A percentile compares a stretch with the other conserved stretches of the same genome.
phyloP scores from a whole-genome alignment of 1,284 basidiomycete species.

The Rhodotorula sp. region DNA sequence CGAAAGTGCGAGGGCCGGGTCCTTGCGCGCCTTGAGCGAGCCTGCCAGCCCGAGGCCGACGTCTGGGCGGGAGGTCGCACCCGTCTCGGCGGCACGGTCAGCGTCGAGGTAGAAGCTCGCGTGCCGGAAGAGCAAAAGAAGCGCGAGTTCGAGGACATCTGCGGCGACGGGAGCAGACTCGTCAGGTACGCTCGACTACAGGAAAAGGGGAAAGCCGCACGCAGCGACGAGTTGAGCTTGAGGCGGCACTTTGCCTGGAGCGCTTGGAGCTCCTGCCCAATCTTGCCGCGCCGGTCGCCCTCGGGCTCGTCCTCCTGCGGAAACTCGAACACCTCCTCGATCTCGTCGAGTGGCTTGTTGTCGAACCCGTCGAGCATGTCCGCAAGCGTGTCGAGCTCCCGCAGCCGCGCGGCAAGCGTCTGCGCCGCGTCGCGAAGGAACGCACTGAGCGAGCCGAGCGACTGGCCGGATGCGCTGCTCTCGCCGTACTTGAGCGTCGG shows the following conservation, averaged over 20 bases:
- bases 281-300: conserved; percentile 26
- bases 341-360: conserved; percentile 51
- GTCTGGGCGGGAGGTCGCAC: conserved; percentile 22
- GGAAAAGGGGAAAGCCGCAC: conserved; percentile 7
- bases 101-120: conserved; percentile 59
- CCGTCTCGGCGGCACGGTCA: conserved; percentile 14
- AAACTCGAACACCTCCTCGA: conserved; percentile 49
- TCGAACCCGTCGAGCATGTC: conserved; percentile 71
- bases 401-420: conserved; percentile 64
- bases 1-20: conserved; percentile 1
- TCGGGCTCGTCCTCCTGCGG: conserved; percentile 24
- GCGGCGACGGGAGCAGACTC: neutral
- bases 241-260: conserved; percentile 26
- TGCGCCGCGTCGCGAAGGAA: conserved; percentile 65
- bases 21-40: conserved; percentile 21
- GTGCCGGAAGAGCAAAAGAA: conserved; percentile 84
- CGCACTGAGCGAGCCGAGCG: conserved; percentile 71
- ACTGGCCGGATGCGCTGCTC: conserved; percentile 59
- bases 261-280: conserved; percentile 25
- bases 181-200: neutral
- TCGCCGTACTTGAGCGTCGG: conserved; percentile 31
- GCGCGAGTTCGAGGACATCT: conserved; percentile 51
- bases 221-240: conserved; percentile 29
- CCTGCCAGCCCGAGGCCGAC: conserved; percentile 35
- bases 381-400: conserved; percentile 67